phyloP scores from a whole-genome alignment of 768 basidiomycete species.

The Trametes cinnabarina region DNA sequence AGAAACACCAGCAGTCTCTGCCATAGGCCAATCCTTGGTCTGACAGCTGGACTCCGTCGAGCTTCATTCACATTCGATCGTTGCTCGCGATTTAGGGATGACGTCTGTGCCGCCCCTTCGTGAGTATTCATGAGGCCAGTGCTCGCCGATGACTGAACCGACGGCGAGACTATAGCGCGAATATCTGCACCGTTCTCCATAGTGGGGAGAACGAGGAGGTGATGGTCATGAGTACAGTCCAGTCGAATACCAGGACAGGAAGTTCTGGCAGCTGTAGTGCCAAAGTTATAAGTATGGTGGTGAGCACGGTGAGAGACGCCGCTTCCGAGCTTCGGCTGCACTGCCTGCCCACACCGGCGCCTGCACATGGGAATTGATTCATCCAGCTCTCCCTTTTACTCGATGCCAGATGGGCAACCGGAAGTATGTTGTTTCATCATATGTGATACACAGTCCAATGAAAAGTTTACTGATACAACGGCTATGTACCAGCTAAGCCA shows the following conservation, averaged over 20 bases:
- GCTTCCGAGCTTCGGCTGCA: too few relatives aligned
- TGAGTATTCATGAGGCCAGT: neutral
- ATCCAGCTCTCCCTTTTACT: too few relatives aligned
- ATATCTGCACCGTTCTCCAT: neutral
- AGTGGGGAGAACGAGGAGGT: neutral
- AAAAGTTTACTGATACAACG: too few relatives aligned
- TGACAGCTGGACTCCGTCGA: neutral
- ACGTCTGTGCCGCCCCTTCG: neutral
- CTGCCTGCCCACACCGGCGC: too few relatives aligned
- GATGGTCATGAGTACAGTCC: neutral
- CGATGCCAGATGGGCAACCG: too few relatives aligned
- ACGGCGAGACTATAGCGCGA: neutral
- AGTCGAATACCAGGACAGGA: too few relatives aligned
- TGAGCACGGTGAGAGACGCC: too few relatives aligned
- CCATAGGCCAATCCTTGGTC: neutral
- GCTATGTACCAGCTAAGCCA: too few relatives aligned
- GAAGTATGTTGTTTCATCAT: too few relatives aligned
- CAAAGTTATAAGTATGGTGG: too few relatives aligned
- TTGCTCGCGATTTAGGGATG: neutral
- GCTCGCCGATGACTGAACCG: neutral
- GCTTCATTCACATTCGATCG: neutral
- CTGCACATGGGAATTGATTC: neutral
- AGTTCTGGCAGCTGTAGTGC: too few relatives aligned
- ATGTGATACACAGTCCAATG: too few relatives aligned
- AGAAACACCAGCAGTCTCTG: neutral